These are phyloP conservation scores for Diaporthe destruens DNA, from an alignment of 2,329 filamentous ascomycete species.

Conservation along the genomic window DNA sequence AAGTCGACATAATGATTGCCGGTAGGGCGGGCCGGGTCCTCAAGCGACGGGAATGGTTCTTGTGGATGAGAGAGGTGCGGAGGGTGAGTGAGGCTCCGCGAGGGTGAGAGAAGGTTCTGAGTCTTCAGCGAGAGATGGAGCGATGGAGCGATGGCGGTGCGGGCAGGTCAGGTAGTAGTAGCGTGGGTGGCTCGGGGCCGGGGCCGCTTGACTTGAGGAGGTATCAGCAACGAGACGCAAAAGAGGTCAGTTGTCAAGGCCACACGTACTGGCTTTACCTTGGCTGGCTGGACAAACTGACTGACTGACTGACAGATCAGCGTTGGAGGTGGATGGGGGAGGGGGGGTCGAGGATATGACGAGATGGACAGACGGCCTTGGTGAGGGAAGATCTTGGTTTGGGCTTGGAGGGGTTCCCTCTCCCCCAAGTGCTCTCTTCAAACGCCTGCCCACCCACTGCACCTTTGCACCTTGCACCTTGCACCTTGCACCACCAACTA, in stretches of 20 bases:
- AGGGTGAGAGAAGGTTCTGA: constrained; percentile 12
- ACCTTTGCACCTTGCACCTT: neutral
- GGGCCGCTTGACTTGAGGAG: constrained; percentile 21
- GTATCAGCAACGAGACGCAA: too few relatives aligned
- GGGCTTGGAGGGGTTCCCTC: constrained; percentile 8
- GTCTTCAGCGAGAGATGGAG: constrained; percentile 40
- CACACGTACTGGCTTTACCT: constrained; percentile 21
- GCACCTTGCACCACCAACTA: too few relatives aligned
- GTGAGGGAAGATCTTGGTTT: constrained; percentile 21
- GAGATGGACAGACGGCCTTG: neutral
- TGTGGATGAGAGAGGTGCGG: neutral
- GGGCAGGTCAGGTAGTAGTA: neutral
- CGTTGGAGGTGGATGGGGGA: constrained; percentile 12
- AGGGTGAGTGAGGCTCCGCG: constrained; percentile 30
- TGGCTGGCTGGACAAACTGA: neutral
- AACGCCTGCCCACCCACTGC: constrained; percentile 14
- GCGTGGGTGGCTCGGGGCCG: constrained; percentile 17
- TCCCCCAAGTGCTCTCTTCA: neutral
- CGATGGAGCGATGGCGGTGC: constrained; percentile 37
- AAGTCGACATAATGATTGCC: constrained; percentile 40
- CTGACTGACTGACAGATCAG: neutral
- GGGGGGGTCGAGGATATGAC: neutral
- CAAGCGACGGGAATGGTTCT: constrained; percentile 18
- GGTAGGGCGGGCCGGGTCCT: constrained; percentile 40
- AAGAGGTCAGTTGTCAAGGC: constrained; percentile 6